Conservation (phyloP, 371 early-diverging fungal species). For the Ordospora colligata region DNA sequence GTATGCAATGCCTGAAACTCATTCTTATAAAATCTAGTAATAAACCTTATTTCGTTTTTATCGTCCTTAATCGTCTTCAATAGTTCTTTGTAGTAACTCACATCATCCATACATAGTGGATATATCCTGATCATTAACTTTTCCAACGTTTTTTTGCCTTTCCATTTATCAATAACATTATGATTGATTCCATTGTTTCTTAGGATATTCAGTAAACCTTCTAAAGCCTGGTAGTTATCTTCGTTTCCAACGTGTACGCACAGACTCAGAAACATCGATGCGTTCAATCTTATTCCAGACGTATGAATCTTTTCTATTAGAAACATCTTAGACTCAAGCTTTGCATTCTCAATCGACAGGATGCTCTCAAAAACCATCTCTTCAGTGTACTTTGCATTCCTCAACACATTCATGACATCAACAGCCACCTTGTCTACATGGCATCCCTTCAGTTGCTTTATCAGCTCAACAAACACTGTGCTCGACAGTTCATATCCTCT, state of each 20-base stretch:
- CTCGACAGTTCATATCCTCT: not conserved
- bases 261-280: not conserved
- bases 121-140: conserved; percentile 17
- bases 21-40: not conserved
- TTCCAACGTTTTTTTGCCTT: not conserved
- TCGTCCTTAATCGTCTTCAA: not conserved
- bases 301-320: not conserved
- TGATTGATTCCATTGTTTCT: not conserved
- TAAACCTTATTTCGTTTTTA: not conserved
- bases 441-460: not conserved
- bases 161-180: conserved; percentile 20
- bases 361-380: not conserved
- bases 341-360: not conserved
- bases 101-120: not conserved
- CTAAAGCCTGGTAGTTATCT: not conserved
- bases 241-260: not conserved
- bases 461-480: not conserved
- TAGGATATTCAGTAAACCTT: not conserved
- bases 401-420: not conserved
- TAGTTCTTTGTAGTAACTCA: not conserved
- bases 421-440: not conserved
- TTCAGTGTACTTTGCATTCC: not conserved
- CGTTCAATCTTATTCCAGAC: not conserved
- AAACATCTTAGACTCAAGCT: not conserved
- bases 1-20: not conserved